phyloP scores from a whole-genome alignment of 148 eudicot genomes.

The Rhododendron molle region DNA sequence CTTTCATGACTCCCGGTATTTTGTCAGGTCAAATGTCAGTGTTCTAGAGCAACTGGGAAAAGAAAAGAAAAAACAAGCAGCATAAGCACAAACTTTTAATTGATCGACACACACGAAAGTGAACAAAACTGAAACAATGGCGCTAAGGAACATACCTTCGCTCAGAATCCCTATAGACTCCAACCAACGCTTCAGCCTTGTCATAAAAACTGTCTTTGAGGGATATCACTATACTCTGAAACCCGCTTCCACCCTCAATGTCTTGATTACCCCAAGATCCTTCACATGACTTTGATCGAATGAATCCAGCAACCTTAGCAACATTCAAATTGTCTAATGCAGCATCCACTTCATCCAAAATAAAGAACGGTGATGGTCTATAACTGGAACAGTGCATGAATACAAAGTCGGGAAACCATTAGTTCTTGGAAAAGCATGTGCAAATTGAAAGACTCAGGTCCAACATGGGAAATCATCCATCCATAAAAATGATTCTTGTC shows the following conservation, averaged over 20 bases:
- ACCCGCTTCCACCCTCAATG: slow-evolving; percentile 59
- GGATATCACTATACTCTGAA: slow-evolving; percentile 96
- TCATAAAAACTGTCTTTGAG: slow-evolving; percentile 96
- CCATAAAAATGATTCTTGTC: not conserved
- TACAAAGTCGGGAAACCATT: not conserved
- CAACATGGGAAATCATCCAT: not conserved
- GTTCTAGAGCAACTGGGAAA: slow-evolving; percentile 83
- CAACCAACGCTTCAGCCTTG: slow-evolving; percentile 98
- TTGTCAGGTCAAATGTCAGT: slow-evolving; percentile 85
- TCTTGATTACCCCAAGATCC: slow-evolving; percentile 49
- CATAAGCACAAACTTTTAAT: not conserved
- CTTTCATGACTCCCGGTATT: slow-evolving; percentile 68
- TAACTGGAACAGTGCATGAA: slow-evolving; percentile 36
- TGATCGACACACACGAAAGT: not conserved
- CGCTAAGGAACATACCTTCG: slow-evolving; percentile 40
- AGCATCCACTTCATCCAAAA: slow-evolving; percentile 98
- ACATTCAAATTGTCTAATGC: slow-evolving; percentile 94
- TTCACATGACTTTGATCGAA: slow-evolving; percentile 89
- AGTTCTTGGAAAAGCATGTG: slow-evolving; percentile 7
- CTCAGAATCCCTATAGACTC: slow-evolving; percentile 91
- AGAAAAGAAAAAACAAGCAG: not conserved
- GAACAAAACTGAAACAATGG: slow-evolving; percentile 1
- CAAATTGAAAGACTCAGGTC: not conserved
- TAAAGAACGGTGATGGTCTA: slow-evolving; percentile 95
- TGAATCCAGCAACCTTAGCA: slow-evolving; percentile 93